Evolutionary conservation across 257 asterid species (phyloP), one percentile per base, ranked within the genome.

Genomic region (Plantago major): DNA sequence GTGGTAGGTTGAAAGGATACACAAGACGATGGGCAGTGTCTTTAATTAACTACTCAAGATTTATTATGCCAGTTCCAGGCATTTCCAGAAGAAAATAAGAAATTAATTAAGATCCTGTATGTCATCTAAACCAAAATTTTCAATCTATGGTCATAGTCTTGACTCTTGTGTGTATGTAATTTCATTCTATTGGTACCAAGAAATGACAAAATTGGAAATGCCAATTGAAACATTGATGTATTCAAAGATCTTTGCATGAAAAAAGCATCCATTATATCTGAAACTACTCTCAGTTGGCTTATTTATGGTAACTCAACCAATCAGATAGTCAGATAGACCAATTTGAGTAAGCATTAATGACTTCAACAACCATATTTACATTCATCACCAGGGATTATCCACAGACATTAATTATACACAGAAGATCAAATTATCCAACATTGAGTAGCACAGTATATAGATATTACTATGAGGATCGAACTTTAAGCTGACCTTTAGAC

Each of bases 401-500:
- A 22, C 26, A 1, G 26, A 47, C 67, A 12, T 1, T 37, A 28
- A 52, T 45, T 43, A 42, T 37, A 37, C 26, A 22, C 26, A 22
- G 33, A 51, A 19, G 58, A 6, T 46, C 42, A 56, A 45, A n/a
- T 16, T 44, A 44, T 56, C 66, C 42, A 58, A 42, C 63, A 46
- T 18, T 14, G 46, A 10, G 19, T 14, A 54, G 42, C 12, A 46
- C 18, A 55, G 30, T 11, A 46, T 48, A 38, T 55, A 62, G 44
- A 15, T n/a, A 46, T 8, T 42, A 42, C 10, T 46, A 33, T 47
- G 19, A 12, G 46, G 49, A 72, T 37, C 51, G 16, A 46, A 50
- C 44, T 63, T 51, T 53, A 71, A 15, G 53, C 72, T 65, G 56
- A 90, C 97, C 96, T 76, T 76, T 76, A 46, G 89, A 82, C 89